Conservation (phyloP, 805 yeast species). For the Ogataea pignaliae region DNA sequence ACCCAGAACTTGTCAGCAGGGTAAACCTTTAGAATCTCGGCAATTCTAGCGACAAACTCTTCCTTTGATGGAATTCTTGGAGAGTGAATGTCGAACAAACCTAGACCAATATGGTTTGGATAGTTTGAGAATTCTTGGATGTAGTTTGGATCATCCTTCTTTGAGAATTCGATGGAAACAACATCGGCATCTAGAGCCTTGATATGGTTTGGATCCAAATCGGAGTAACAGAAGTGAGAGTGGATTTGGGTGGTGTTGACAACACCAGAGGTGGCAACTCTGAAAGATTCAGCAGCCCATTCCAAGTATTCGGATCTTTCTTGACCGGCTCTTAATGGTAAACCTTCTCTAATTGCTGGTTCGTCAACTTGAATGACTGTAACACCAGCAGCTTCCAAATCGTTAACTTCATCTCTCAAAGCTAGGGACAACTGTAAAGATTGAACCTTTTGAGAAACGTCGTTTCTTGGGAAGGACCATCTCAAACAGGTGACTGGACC, state of each 20-base stretch:
- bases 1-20: conserved; percentile 99
- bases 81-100: conserved; percentile 98
- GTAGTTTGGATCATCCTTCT: conserved; percentile 98
- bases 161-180: conserved; percentile 98
- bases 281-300: conserved; percentile 99
- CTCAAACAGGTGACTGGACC: conserved; percentile 99
- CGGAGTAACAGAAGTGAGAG: conserved; percentile 99
- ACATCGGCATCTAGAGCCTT: conserved; percentile 99
- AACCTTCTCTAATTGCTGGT: conserved; percentile 99
- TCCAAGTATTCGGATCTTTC: conserved; percentile 94
- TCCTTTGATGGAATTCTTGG: conserved; percentile 99
- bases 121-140: conserved; percentile 95
- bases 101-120: conserved; percentile 99
- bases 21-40: conserved; percentile 91
- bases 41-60: conserved; percentile 91
- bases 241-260: conserved; percentile 94
- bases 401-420: conserved; percentile 96
- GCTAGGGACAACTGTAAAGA: conserved; percentile 97
- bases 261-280: conserved; percentile 99
- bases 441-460: conserved; percentile 87
- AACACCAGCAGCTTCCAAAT: conserved; percentile 97
- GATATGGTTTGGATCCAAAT: conserved; percentile 98
- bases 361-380: conserved; percentile 98
- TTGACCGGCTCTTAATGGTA: conserved; percentile 96
- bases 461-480: conserved; percentile 99